Conservation (phyloP, 306 rosid genomes). For the Canavalia ensiformis region DNA sequence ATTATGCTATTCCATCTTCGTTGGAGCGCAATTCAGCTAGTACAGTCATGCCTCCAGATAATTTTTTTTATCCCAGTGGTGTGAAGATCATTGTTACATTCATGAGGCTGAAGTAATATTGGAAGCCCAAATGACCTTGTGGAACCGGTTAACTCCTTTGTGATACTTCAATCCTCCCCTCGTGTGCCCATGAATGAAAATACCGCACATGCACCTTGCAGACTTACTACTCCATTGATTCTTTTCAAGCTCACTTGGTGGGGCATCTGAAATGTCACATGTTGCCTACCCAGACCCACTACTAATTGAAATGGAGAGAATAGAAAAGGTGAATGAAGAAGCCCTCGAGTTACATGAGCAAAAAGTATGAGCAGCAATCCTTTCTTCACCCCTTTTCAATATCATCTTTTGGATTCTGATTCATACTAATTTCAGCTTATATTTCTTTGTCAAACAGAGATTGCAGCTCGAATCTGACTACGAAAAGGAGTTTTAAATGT, state of each 20-base stretch:
- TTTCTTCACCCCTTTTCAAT: background rate
- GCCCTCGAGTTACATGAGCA: slow-evolving; percentile 33
- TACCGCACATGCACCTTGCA: slow-evolving; percentile 24
- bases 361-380: slow-evolving; percentile 37
- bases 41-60: slow-evolving; percentile 30
- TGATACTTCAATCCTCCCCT: slow-evolving; percentile 36
- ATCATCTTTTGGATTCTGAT: slow-evolving; percentile 1
- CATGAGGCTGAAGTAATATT: background rate
- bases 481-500: slow-evolving; percentile 34
- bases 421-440: slow-evolving; percentile 25
- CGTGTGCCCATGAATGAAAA: slow-evolving; percentile 14
- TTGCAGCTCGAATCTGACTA: slow-evolving; percentile 47
- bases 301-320: slow-evolving; percentile 46
- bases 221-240: slow-evolving; percentile 13
- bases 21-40: background rate
- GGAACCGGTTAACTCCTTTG: slow-evolving; percentile 27
- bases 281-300: slow-evolving; percentile 38
- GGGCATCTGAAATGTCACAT: slow-evolving; percentile 39
- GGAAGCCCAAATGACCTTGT: background rate
- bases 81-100: slow-evolving; percentile 22
- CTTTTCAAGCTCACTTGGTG: slow-evolving; percentile 28
- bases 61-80: slow-evolving; percentile 3
- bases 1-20: background rate
- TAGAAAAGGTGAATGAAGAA: slow-evolving; percentile 44
- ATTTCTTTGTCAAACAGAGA: slow-evolving; percentile 19